phyloP scores from a whole-genome alignment of 371 early-diverging fungal species.

The Mortierella sp. region DNA sequence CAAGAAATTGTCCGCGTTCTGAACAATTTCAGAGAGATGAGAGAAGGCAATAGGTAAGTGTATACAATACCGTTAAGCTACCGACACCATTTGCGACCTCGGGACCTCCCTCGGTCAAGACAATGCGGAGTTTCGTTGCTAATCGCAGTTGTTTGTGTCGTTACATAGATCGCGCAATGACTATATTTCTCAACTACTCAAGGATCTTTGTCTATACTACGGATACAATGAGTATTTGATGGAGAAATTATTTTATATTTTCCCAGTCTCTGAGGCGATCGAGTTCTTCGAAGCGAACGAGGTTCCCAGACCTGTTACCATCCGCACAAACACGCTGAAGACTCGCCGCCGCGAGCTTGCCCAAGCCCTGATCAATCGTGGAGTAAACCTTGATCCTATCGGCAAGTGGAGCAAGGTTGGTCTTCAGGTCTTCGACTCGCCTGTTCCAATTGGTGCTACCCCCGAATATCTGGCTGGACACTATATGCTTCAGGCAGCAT shows the following conservation, averaged over 20 bases:
- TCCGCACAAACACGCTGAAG: constrained; percentile 97
- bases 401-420: constrained; percentile 97
- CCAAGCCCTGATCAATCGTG: constrained; percentile 94
- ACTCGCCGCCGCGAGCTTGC: constrained; percentile 96
- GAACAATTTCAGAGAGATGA: constrained; percentile 86
- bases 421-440: constrained; percentile 90
- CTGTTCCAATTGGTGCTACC: constrained; percentile 96
- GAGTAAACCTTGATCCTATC: constrained; percentile 98
- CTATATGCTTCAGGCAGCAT: constrained; percentile 99
- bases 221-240: constrained; percentile 96
- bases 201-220: constrained; percentile 92
- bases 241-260: constrained; percentile 93
- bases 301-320: constrained; percentile 96
- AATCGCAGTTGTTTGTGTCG: not conserved
- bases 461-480: constrained; percentile 99
- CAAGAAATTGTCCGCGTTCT: constrained; percentile 90
- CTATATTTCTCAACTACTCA: constrained; percentile 87
- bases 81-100: not conserved
- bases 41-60: constrained; percentile 76
- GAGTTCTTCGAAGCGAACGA: constrained; percentile 99
- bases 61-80: not conserved
- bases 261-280: constrained; percentile 91
- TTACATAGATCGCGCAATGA: constrained; percentile 77
- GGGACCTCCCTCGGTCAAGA: too few species aligned
- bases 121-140: not conserved